Conservation (phyloP, 23 red algal species). For the Cyanidium caldarium region DNA sequence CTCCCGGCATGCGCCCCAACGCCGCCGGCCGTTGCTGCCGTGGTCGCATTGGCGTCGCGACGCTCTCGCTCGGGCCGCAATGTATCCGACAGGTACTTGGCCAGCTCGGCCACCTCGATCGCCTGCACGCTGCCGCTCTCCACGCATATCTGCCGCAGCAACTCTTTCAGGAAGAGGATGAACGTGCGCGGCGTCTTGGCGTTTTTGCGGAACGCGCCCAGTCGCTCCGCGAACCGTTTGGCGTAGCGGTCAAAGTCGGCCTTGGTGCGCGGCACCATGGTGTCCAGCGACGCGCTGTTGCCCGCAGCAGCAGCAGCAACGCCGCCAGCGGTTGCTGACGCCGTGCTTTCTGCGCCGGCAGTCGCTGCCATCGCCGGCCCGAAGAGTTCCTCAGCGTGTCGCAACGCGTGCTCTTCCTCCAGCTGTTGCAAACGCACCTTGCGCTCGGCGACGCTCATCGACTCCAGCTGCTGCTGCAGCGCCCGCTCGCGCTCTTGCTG, state of each 20-base stretch:
- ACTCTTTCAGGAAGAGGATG: not conserved
- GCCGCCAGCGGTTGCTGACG: no score
- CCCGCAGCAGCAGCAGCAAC: no score
- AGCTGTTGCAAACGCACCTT: not conserved
- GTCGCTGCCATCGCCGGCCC: not conserved
- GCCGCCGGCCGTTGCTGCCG: not conserved
- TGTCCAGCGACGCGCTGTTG: not conserved
- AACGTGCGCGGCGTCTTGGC: not conserved
- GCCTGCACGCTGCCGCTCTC: not conserved
- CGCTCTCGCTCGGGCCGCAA: not conserved
- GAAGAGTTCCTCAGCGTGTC: not conserved
- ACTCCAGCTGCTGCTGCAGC: not conserved
- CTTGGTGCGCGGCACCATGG: not conserved
- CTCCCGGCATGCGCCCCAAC: not conserved
- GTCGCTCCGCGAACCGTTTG: not conserved
- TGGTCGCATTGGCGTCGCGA: not conserved
- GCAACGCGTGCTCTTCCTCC: not conserved
- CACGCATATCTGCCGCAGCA: not conserved
- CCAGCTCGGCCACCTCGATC: not conserved
- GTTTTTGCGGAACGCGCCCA: not conserved
- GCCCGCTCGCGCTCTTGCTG: not conserved
- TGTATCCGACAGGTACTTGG: not conserved
- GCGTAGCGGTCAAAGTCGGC: not conserved
- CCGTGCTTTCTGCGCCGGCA: not conserved
- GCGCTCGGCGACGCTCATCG: not conserved